Percentiles rank a stretch among this genome's conserved stretches.
These are phyloP conservation scores for Phoma sp. DNA, from an alignment of 2,329 filamentous ascomycete genomes.

Conservation along the genomic window DNA sequence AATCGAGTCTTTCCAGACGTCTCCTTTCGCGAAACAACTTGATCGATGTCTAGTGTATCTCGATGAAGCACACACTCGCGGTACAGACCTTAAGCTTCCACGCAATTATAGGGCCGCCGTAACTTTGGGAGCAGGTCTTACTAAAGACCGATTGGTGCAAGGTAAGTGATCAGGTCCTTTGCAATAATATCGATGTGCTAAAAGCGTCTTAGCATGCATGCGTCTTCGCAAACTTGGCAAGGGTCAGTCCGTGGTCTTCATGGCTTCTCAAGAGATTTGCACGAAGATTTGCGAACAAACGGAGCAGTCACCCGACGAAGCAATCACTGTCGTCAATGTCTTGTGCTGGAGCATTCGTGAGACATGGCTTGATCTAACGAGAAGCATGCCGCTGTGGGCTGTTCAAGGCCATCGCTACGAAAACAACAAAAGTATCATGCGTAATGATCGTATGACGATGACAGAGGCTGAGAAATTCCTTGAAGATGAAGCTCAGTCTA, in stretches of 20 bases:
- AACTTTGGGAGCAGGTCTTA: conserved; percentile 68
- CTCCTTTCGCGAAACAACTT: conserved; percentile 63
- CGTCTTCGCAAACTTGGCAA: conserved; percentile 61
- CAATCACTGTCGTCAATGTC: conserved; percentile 60
- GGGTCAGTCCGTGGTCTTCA: conserved; percentile 70
- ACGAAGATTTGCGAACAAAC: not conserved
- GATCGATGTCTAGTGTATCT: conserved; percentile 70
- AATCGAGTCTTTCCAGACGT: conserved; percentile 41
- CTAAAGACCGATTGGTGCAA: conserved; percentile 72
- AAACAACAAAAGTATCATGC: conserved; percentile 49
- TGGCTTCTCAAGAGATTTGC: conserved; percentile 63
- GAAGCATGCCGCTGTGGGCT: conserved; percentile 65
- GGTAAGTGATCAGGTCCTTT: no score
- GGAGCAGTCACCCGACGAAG: no score
- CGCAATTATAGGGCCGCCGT: conserved; percentile 66
- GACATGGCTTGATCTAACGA: conserved; percentile 58
- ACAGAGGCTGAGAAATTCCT: conserved; percentile 54
- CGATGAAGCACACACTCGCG: conserved; percentile 73
- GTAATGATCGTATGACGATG: conserved; percentile 22
- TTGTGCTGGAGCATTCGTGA: conserved; percentile 65
- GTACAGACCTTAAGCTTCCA: conserved; percentile 71
- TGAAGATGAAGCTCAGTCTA: conserved; percentile 60
- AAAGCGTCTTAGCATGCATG: conserved; percentile 57
- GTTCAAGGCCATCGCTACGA: conserved; percentile 62
- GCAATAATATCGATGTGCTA: no score